Conservation (phyloP, 768 basidiomycete species). For the Calocybe cyanea region DNA sequence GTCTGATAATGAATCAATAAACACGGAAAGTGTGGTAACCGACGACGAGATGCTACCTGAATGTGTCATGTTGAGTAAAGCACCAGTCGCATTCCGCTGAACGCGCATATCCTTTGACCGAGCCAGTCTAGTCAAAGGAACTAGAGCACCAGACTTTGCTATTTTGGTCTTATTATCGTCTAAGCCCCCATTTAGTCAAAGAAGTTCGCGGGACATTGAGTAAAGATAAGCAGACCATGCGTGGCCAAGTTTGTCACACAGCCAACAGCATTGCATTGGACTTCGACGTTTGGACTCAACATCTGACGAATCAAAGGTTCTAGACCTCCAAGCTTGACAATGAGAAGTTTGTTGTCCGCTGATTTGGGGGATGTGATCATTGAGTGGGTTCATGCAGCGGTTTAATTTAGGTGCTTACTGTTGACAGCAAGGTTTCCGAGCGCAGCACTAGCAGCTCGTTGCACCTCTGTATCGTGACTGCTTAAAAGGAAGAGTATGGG, state of each 20-base stretch:
- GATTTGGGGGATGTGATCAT: slow-evolving; percentile 12
- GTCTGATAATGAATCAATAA: slow-evolving; percentile 44
- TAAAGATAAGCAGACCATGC: slow-evolving; percentile 61
- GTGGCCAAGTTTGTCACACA: slow-evolving; percentile 99
- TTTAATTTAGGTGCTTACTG: slow-evolving; percentile 54
- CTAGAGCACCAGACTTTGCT: slow-evolving; percentile 97
- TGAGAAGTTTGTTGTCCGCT: slow-evolving; percentile 99
- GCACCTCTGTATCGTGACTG: slow-evolving; percentile 98
- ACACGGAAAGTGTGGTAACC: slow-evolving; percentile 7
- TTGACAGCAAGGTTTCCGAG: slow-evolving; percentile 98
- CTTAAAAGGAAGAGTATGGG: slow-evolving; percentile 96
- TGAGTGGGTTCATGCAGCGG: not conserved
- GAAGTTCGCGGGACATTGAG: slow-evolving; percentile 10
- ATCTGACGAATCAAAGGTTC: slow-evolving; percentile 98
- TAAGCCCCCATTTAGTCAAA: slow-evolving; percentile 25
- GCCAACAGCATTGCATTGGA: slow-evolving; percentile 99
- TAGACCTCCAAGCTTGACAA: slow-evolving; percentile 95
- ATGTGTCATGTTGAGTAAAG: slow-evolving; percentile 98
- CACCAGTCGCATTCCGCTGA: slow-evolving; percentile 97
- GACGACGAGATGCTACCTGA: slow-evolving; percentile 56
- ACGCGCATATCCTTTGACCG: slow-evolving; percentile 99
- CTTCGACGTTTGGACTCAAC: slow-evolving; percentile 98
- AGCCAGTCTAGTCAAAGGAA: slow-evolving; percentile 92
- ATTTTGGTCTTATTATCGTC: slow-evolving; percentile 99
- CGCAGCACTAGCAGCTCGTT: slow-evolving; percentile 96